A percentile compares a stretch with the other conserved stretches of the same genome.
Conservation (phyloP, 2,329 filamentous ascomycete species). For the Monosporascus sp. region DNA sequence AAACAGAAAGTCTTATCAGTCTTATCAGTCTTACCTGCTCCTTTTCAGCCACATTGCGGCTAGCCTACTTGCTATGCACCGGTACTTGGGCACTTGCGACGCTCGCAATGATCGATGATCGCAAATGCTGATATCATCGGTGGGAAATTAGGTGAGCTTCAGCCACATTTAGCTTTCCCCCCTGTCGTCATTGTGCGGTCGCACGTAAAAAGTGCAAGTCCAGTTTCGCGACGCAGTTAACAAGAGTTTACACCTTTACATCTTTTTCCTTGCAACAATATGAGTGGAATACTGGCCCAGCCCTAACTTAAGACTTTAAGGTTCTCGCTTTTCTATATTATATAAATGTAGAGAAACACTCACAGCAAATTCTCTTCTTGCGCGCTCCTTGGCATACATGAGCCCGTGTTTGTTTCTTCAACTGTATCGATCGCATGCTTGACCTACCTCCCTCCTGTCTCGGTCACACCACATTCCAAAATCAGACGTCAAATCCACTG, state of each 20-base stretch:
- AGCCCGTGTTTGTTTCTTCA: neutral
- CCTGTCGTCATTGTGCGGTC: neutral
- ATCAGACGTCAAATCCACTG: too few species aligned
- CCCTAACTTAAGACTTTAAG: too few species aligned
- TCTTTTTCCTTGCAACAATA: too few species aligned
- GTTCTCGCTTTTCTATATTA: neutral
- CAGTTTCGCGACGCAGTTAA: too few species aligned
- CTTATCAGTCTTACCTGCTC: too few species aligned
- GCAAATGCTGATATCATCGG: neutral
- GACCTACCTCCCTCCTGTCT: neutral
- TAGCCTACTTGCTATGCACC: too few species aligned
- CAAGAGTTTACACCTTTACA: neutral
- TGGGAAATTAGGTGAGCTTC: constrained; percentile 4
- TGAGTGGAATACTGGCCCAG: too few species aligned
- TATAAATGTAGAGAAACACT: neutral
- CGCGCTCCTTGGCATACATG: constrained; percentile 10
- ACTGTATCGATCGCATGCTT: neutral
- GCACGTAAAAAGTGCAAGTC: neutral
- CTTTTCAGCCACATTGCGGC: too few species aligned
- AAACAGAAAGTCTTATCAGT: too few species aligned
- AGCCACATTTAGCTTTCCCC: constrained; percentile 4
- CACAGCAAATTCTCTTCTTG: constrained; percentile 3
- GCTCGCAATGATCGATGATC: neutral
- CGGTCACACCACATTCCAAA: neutral
- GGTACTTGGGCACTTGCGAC: too few species aligned